Conservation (phyloP, 495 filamentous ascomycete species). For the Aspergillus wentii region DNA sequence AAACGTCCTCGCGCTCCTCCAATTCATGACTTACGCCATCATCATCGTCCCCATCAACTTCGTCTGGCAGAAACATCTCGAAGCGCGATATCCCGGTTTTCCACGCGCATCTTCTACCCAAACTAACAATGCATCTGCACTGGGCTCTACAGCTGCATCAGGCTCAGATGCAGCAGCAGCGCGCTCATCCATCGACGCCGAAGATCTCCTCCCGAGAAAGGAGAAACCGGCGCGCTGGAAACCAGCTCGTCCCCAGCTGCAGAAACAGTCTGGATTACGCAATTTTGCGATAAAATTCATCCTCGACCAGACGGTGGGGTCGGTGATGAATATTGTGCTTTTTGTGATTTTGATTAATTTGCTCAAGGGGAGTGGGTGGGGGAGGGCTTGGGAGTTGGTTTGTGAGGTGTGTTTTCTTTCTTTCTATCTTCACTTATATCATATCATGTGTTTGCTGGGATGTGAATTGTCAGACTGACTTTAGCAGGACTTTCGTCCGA, state of each 20-base stretch:
- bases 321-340: slow-evolving; percentile 68
- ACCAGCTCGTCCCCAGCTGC: slow-evolving; percentile 22
- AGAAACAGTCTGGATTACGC: slow-evolving; percentile 28
- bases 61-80: slow-evolving; percentile 69
- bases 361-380: slow-evolving; percentile 37
- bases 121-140: background rate
- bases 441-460: background rate
- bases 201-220: slow-evolving; percentile 28
- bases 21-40: slow-evolving; percentile 73
- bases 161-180: background rate
- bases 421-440: slow-evolving; percentile 3
- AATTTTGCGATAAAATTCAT: slow-evolving; percentile 79
- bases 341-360: slow-evolving; percentile 61
- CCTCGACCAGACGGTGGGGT: slow-evolving; percentile 77
- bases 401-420: slow-evolving; percentile 27
- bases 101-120: too few relatives aligned
- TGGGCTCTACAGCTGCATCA: background rate
- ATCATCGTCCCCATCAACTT: slow-evolving; percentile 82
- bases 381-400: slow-evolving; percentile 25
- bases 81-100: slow-evolving; percentile 48
- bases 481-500: slow-evolving; percentile 56
- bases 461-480: slow-evolving; percentile 2
- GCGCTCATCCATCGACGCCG: background rate
- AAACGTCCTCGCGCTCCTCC: slow-evolving; percentile 60
- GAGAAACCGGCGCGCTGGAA: slow-evolving; percentile 32